Conservation (phyloP, 768 basidiomycete species). For the Pholiota microspora region DNA sequence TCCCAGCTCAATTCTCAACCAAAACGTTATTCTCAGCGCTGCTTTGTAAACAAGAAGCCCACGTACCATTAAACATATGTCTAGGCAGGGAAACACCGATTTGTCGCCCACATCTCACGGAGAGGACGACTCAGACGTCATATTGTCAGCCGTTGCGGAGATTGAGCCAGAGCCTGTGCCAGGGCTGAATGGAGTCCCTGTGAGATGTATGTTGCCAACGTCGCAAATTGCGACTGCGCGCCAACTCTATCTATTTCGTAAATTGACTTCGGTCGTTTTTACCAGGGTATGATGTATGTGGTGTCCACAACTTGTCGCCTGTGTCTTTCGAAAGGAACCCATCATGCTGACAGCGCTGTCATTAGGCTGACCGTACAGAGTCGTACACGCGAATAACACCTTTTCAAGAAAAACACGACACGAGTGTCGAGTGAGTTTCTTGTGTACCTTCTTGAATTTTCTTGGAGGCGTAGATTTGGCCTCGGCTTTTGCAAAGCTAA, state of each 20-base stretch:
- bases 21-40: background rate
- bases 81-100: conserved; percentile 32
- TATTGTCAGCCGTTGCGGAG: conserved; percentile 46
- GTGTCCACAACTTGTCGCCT: conserved; percentile 16
- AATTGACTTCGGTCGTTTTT: conserved; percentile 16
- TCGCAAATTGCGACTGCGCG: conserved; percentile 14
- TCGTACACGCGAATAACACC: conserved; percentile 80
- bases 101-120: conserved; percentile 45
- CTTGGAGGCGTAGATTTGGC: background rate
- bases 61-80: conserved; percentile 22
- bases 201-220: conserved; percentile 63
- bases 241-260: conserved; percentile 9
- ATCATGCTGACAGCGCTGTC: conserved; percentile 9
- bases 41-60: conserved; percentile 14
- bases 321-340: conserved; percentile 18
- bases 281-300: conserved; percentile 83
- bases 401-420: conserved; percentile 82
- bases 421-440: conserved; percentile 70
- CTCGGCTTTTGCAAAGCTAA: background rate
- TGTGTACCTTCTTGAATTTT: background rate
- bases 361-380: conserved; percentile 80
- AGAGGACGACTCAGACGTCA: conserved; percentile 69
- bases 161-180: conserved; percentile 72
- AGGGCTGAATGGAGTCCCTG: conserved; percentile 71
- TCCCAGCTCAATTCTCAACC: background rate